phyloP scores from a whole-genome alignment of 108 stramenopile species.

The Ochromonas danica region DNA sequence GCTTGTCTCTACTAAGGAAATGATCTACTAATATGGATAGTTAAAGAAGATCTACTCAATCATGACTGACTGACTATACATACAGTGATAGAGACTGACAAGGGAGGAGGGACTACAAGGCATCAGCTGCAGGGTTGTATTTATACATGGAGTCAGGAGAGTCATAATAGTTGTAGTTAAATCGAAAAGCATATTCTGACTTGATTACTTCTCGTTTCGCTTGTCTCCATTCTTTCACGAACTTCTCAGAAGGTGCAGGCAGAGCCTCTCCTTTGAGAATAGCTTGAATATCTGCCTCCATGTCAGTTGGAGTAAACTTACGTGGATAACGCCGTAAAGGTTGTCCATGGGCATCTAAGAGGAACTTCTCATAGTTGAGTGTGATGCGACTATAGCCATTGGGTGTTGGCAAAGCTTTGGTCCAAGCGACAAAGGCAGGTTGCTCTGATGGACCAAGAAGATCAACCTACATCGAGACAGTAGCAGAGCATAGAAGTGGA shows the following conservation, averaged over 20 bases:
- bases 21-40: too few species aligned
- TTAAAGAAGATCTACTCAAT: too few species aligned
- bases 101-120: too few species aligned
- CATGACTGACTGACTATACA: too few species aligned
- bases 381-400: slow-evolving; percentile 56
- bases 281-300: slow-evolving; percentile 49
- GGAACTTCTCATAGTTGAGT: slow-evolving; percentile 58
- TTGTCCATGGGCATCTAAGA: slow-evolving; percentile 44
- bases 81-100: too few species aligned
- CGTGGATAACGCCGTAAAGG: slow-evolving; percentile 53
- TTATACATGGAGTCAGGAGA: slow-evolving; percentile 4
- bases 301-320: slow-evolving; percentile 46
- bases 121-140: not conserved
- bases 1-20: too few species aligned
- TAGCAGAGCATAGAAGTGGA: not conserved
- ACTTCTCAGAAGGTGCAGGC: slow-evolving; percentile 34
- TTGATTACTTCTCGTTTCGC: slow-evolving; percentile 43
- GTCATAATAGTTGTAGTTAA: slow-evolving; percentile 54
- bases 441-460: slow-evolving; percentile 56
- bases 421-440: slow-evolving; percentile 23
- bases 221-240: slow-evolving; percentile 44
- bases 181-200: slow-evolving; percentile 56
- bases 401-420: slow-evolving; percentile 45
- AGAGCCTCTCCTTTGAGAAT: slow-evolving; percentile 43
- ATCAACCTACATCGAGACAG: slow-evolving; percentile 35